Base-by-base conservation (phyloP, 164 flowering plant genomes). In the Litsea cubeba region DNA sequence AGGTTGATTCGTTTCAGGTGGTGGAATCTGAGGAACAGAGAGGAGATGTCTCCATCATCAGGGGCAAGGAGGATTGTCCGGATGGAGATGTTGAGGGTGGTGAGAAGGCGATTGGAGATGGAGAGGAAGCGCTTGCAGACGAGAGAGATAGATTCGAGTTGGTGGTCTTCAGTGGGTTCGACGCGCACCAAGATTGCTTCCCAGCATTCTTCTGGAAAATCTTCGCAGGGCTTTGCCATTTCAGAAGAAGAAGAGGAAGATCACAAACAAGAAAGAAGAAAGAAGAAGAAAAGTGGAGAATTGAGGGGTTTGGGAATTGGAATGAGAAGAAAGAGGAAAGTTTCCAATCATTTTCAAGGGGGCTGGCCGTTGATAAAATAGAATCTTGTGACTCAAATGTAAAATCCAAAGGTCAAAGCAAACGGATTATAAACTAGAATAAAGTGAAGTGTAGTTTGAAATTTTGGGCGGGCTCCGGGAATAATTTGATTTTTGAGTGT, bases 141-240 rank as follows among this genome's bases (percentile, higher is more conserved):
- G 2, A 84, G 54, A 8, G 95, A 89, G 10, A 84, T 70, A 2
- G 88, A 54, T 54, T 88, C 86, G 1, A 83, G 72, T 76, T 82
- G 72, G 32, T 78, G 60, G 5, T 12, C 5, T 14, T 40, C 1
- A 40, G 46, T 26, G 18, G 63, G 72, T 12, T 63, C 68, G 46
- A 86, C 73, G 20, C 20, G 62, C 14, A 26, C 63, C 70, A 87
- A 72, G 25, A 88, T 82, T 65, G 71, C 49, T 40, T 84, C 88
- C 93, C 88, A 91, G 74, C 87, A 82, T 70, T 90, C 92, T 12
- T 78, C 78, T 0, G 91, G 94, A 60, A 90, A 50, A 15, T 84
- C 84, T 54, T 69, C 23, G 17, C 71, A 58, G 11, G 14, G 22
- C 5, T 74, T 67, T 22, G 69, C 62, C 82, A 77, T 81, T 62